Base-by-base conservation (phyloP, 352 stramenopile genomes). In the Saprolegnia parasitica region DNA sequence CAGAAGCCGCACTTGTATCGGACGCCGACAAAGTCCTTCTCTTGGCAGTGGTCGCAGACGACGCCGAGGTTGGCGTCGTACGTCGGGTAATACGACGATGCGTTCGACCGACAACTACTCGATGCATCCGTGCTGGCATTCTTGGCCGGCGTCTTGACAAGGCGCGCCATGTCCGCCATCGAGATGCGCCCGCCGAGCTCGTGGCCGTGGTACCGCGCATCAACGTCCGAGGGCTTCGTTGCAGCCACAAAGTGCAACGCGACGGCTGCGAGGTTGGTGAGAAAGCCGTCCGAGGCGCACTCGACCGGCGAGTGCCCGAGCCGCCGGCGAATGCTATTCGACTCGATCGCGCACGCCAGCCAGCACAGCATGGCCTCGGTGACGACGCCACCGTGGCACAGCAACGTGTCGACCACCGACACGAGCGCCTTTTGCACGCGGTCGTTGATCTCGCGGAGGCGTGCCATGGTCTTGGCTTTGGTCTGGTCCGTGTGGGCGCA, bases 1-100 rank as follows among this genome's bases (percentile, higher is more conserved):
- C 85, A 93, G 35, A 83, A 80, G 0, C 75, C 79, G 55, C 85
- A 93, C 71, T 93, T 93, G 74, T 89, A 93, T 9, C 85, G 78
- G 18, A 83, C 37, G 4, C 74, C 74, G 18, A 76, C 56, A 42
- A 93, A 81, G 45, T 91, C 84, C 21, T 76, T 77, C 21, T 76
- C 74, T 57, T 83, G 75, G 65, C 85, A 93, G 29, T 81, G 79
- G 52, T 93, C 84, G 56, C 85, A 93, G 21, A 85, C 80, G 9
- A 93, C 81, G 23, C 83, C 83, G 52, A 81, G 78, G 73, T 93
- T 83, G 24, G 75, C 80, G 0, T 75, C 77, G 39, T 77, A 67
- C 5, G 61, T 60, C n/a, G 82, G 84, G 54, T 90, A 92, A 60
- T 78, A 91, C 42, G 21, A 56, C 8, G 1, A 55, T 62, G 23